A percentile compares a stretch with the other conserved stretches of the same genome.
These are phyloP conservation scores for Sugiyamaella xylanicola DNA, from an alignment of 1,139 yeast species.

Conservation along the genomic window DNA sequence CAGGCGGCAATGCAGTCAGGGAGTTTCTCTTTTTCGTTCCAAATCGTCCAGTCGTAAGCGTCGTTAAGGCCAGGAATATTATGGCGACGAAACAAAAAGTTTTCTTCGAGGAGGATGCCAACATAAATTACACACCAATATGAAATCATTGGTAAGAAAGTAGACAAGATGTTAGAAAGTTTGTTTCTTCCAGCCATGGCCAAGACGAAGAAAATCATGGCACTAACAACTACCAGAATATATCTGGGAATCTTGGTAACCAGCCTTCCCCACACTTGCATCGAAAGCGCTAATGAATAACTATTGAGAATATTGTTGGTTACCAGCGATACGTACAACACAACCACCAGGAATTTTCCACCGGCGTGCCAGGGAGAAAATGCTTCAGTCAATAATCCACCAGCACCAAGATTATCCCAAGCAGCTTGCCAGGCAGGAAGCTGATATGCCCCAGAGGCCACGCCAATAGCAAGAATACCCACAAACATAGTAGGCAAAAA, in stretches of 20 bases:
- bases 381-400: constrained; percentile 71
- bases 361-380: constrained; percentile 76
- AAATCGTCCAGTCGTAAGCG: constrained; percentile 55
- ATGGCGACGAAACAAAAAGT: constrained; percentile 65
- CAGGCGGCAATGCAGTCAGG: constrained; percentile 70
- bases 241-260: constrained; percentile 76
- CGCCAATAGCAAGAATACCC: constrained; percentile 69
- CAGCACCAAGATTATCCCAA: constrained; percentile 66
- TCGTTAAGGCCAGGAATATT: constrained; percentile 42
- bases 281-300: constrained; percentile 80
- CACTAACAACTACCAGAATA: constrained; percentile 68
- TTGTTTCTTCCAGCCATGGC: constrained; percentile 68
- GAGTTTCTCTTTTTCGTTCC: constrained; percentile 59
- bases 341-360: constrained; percentile 72
- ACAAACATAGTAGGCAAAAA: constrained; percentile 76
- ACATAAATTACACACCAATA: constrained; percentile 91
- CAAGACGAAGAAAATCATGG: constrained; percentile 61
- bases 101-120: constrained; percentile 71
- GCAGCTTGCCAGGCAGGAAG: constrained; percentile 61
- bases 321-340: constrained; percentile 70
- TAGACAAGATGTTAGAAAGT: constrained; percentile 75
- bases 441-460: constrained; percentile 66
- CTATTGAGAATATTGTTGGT: constrained; percentile 81
- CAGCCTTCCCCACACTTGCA: constrained; percentile 67
- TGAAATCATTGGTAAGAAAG: constrained; percentile 91